Conservation (phyloP, 192 early-diverging fungal genomes). For the Backusella morwellensis region DNA sequence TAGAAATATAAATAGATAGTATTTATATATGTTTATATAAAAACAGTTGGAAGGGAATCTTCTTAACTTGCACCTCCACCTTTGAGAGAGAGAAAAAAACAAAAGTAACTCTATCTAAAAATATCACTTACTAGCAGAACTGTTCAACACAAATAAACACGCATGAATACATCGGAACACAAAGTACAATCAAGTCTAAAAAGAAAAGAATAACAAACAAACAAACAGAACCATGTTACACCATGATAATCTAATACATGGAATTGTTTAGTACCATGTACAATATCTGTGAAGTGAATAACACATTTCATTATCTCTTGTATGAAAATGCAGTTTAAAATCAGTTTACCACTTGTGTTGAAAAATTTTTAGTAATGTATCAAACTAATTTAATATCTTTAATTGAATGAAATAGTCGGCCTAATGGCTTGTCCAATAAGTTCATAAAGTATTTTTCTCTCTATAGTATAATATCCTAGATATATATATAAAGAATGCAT, state of each 20-base stretch:
- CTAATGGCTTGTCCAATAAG: neutral
- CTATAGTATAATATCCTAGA: neutral
- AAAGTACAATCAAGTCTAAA: constrained; percentile 1
- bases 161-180: neutral
- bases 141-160: neutral
- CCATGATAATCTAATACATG: neutral
- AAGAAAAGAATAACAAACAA: neutral
- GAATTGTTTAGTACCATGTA: neutral
- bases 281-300: neutral
- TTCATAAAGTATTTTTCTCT: neutral
- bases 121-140: neutral
- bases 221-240: neutral
- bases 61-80: neutral
- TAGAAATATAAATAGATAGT: neutral
- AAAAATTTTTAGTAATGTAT: no score
- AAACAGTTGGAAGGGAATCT: neutral
- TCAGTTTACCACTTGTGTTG: neutral
- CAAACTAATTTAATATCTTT: neutral
- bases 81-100: neutral
- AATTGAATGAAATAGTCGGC: neutral
- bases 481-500: neutral
- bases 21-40: neutral
- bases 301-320: neutral
- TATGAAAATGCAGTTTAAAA: no score
- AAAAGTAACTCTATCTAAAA: neutral